Evolutionary conservation across 169 alveolate genomes (phyloP), one percentile per base, ranked within the genome.

Genomic region (Plasmodium inui): DNA sequence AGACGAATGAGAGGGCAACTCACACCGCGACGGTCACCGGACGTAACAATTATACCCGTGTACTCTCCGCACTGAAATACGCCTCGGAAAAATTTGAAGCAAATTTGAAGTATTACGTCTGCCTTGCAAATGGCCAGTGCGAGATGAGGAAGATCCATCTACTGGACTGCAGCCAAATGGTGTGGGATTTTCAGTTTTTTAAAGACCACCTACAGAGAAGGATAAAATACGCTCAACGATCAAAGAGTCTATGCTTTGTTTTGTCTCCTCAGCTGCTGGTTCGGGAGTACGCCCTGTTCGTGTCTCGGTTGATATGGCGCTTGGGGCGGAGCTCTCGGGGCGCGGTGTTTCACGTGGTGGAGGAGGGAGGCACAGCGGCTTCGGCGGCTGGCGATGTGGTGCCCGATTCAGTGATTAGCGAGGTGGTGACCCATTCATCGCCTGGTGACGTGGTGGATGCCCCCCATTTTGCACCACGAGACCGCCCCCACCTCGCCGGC

Each of bases 101-200:
- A 22, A 44, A 57, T 17, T 5, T 89, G 26, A 67, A 39, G 3
- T 79, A 30, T 22, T 89, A 32, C 37, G 55, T 89, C 32, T 12
- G 72, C 22, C 6, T 67, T 67, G 30, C 73, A 22, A 30, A 72
- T 14, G 26, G 50, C 0, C 37, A 39, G 19, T 89, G 30, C 22
- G n/a, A 26, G 34, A 3, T 34, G 32, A 44, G 28, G n/a, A 79
- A 80, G 32, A 89, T 89, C 10, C 32, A 8, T 1, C 32, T 70
- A 32, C 22, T 79, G 6, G 55, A 89, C 72, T 37, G 80, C 7
- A 89, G 61, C 37, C 55, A 89, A 39, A 28, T 57, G 39, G 32
- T 85, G 30, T 85, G 93, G 93, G 61, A 73, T 53, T 73, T 46
- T 14, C 30, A 28, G 5, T 85, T 74, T n/a, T 22, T 74, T 26